Percentiles rank a stretch among this genome's conserved stretches.
Conservation (phyloP, 768 basidiomycete species). For the Termitomyces sp. region DNA sequence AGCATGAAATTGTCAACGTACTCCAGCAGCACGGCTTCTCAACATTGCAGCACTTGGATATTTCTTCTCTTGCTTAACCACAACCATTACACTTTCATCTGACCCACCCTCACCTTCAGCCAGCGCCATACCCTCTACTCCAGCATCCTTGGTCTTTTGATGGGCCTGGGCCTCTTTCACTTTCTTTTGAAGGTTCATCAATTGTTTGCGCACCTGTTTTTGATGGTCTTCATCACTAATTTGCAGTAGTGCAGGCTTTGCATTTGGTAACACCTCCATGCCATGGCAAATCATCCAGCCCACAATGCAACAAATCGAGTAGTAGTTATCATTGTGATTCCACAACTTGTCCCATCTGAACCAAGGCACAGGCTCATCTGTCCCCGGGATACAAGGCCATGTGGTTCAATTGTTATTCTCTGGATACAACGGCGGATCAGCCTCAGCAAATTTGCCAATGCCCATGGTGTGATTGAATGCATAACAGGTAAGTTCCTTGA, state of each 20-base stretch:
- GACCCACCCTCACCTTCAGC: too few species aligned
- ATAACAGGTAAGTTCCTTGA: neutral
- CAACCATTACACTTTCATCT: too few species aligned
- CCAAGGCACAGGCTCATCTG: too few species aligned
- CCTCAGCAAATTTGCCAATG: neutral
- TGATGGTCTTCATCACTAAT: neutral
- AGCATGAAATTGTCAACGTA: too few species aligned
- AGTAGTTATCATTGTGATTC: neutral
- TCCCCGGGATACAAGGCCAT: neutral
- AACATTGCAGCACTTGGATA: neutral
- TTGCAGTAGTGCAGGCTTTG: neutral
- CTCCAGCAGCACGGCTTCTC: neutral
- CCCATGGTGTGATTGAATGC: neutral
- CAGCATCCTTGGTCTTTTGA: too few species aligned
- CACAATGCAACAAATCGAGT: neutral
- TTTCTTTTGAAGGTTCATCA: too few species aligned
- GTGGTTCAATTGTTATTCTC: neutral
- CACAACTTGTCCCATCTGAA: neutral
- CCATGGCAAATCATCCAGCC: neutral
- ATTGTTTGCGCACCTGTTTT: neutral
- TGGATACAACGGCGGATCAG: neutral
- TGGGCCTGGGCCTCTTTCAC: too few species aligned
- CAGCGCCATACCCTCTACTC: too few species aligned
- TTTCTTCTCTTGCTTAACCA: conserved; percentile 1
- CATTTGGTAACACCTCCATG: neutral